phyloP scores from a whole-genome alignment of 169 alveolate species.

The Plasmodium cynomolgi region DNA sequence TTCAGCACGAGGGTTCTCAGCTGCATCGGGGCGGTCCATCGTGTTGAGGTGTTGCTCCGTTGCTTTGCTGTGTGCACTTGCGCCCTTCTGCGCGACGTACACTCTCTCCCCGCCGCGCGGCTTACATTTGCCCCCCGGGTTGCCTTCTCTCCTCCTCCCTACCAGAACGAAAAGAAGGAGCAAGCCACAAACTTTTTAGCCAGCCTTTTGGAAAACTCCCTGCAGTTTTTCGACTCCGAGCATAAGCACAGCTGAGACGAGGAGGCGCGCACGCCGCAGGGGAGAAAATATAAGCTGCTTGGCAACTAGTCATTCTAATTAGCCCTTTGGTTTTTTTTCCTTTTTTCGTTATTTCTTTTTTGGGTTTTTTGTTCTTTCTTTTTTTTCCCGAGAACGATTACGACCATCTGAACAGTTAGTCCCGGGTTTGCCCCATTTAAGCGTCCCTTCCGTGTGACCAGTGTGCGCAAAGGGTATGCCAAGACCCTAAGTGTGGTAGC shows the following conservation, averaged over 20 bases:
- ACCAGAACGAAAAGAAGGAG: conserved; percentile 36
- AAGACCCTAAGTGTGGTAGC: no score
- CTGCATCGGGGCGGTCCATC: no score
- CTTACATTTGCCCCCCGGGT: not conserved
- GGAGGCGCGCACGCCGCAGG: not conserved
- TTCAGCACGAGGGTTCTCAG: not conserved
- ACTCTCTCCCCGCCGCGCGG: not conserved
- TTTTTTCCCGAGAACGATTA: not conserved
- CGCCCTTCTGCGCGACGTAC: not conserved
- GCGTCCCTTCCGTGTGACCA: not conserved
- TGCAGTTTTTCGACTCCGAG: conserved; percentile 13
- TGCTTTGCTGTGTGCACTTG: not conserved
- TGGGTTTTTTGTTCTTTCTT: not conserved
- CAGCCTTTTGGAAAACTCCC: not conserved
- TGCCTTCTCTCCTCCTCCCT: not conserved
- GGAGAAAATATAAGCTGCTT: not conserved
- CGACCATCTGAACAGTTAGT: not conserved
- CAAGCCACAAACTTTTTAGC: not conserved
- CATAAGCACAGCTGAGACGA: not conserved
- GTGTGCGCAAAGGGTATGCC: not conserved
- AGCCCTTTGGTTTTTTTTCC: not conserved
- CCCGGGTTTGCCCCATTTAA: not conserved
- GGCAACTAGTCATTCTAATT: not conserved
- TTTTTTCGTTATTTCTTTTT: not conserved
- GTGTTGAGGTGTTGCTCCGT: not conserved